A percentile compares a stretch with the other conserved stretches of the same genome.
These are phyloP conservation scores for Alternaria hordeiaustralica DNA, from an alignment of 2,329 filamentous ascomycete genomes.

Conservation along the genomic window DNA sequence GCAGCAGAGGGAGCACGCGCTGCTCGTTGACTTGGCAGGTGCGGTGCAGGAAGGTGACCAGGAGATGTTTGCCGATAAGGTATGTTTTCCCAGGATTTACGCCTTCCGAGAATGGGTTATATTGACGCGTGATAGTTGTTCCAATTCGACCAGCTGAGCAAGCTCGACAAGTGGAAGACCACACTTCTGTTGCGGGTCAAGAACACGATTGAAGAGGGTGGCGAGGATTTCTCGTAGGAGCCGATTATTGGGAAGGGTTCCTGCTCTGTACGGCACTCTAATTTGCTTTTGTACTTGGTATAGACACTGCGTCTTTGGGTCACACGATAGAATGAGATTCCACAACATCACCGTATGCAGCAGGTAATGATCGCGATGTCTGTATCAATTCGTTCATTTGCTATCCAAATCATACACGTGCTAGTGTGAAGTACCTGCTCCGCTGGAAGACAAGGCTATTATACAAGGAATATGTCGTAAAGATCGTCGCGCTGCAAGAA, in stretches of 20 bases:
- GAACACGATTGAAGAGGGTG: constrained; percentile 76
- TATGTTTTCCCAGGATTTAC: constrained; percentile 48
- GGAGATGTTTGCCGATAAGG: constrained; percentile 81
- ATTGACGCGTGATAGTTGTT: constrained; percentile 59
- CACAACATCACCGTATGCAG: background rate
- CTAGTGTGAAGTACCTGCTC: background rate
- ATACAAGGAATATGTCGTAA: constrained; percentile 3
- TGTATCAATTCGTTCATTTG: background rate
- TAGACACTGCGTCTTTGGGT: background rate
- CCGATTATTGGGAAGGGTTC: background rate
- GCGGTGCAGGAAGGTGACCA: constrained; percentile 79
- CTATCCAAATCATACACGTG: background rate
- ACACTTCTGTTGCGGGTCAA: constrained; percentile 83
- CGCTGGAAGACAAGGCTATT: background rate
- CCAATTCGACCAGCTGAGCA: constrained; percentile 89
- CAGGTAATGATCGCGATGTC: background rate
- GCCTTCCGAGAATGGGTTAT: background rate
- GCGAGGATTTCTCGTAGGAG: constrained; percentile 69
- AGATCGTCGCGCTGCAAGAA: background rate
- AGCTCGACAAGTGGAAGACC: constrained; percentile 97
- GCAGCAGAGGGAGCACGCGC: constrained; percentile 78
- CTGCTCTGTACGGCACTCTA: background rate
- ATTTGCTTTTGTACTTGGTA: background rate
- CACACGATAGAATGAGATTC: background rate
- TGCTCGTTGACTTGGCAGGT: constrained; percentile 77